phyloP scores from a whole-genome alignment of 2,329 filamentous ascomycete genomes.

The Scedosporium aurantiacum region DNA sequence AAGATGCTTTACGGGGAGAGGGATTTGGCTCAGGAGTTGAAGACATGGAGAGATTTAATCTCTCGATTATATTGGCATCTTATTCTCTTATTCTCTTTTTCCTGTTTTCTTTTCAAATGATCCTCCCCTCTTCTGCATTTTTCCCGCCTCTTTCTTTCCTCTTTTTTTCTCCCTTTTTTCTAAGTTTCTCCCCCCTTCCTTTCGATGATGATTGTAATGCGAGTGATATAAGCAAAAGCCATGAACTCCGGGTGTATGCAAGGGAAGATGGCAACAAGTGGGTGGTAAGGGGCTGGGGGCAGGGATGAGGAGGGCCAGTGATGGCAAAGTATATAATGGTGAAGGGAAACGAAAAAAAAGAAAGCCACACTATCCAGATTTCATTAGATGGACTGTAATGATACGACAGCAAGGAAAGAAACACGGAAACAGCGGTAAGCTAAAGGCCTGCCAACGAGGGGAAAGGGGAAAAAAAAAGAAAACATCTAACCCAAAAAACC shows the following conservation, averaged over 20 bases:
- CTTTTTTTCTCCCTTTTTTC: background rate
- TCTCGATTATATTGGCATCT: too few species aligned
- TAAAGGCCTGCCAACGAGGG: background rate
- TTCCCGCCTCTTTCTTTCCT: background rate
- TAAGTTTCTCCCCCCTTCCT: background rate
- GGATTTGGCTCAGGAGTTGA: too few species aligned
- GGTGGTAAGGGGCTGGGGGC: background rate
- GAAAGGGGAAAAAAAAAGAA: background rate
- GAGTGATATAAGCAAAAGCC: background rate
- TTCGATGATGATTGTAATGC: background rate
- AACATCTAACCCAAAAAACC: background rate
- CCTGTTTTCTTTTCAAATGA: background rate
- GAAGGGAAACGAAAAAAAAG: background rate
- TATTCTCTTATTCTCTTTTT: background rate
- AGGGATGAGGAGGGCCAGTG: background rate
- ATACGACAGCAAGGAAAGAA: background rate
- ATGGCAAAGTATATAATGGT: background rate
- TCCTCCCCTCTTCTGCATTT: background rate
- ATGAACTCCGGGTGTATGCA: background rate
- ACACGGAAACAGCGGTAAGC: background rate
- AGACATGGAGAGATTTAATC: too few species aligned
- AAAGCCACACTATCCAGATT: background rate
- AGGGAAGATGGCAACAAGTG: background rate
- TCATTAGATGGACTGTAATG: background rate
- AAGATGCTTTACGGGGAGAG: too few species aligned